Percentiles rank a stretch among this genome's conserved stretches.
Evolutionary conservation across 1,284 basidiomycete genomes (phyloP).

Genomic region (Tylopilus orsonianus): DNA sequence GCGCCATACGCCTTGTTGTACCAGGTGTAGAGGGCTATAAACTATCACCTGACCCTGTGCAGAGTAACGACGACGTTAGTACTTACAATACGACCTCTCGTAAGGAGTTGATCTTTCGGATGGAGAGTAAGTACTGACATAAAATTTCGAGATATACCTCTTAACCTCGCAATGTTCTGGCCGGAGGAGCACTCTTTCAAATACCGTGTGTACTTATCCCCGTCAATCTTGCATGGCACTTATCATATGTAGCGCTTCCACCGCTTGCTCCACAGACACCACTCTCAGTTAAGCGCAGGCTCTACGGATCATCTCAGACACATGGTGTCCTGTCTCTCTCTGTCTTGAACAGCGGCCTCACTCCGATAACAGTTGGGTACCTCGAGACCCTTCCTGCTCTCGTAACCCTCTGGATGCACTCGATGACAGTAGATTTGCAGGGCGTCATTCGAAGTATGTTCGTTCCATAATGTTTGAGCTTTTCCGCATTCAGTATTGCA

Average conservation of each 20-base stretch:
- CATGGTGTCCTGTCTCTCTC: slow-evolving; percentile 70
- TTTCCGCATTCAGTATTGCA: background rate
- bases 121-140: background rate
- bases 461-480: background rate
- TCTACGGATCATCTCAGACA: slow-evolving; percentile 77
- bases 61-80: slow-evolving; percentile 35
- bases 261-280: slow-evolving; percentile 36
- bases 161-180: slow-evolving; percentile 61
- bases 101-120: slow-evolving; percentile 31
- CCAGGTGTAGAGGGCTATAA: slow-evolving; percentile 43
- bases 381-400: slow-evolving; percentile 95
- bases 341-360: slow-evolving; percentile 63
- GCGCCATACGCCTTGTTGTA: slow-evolving; percentile 49
- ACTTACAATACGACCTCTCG: slow-evolving; percentile 51
- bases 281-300: slow-evolving; percentile 68
- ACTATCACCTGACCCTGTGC: slow-evolving; percentile 51
- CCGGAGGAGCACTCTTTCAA: slow-evolving; percentile 49
- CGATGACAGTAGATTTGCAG: slow-evolving; percentile 53
- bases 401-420: slow-evolving; percentile 86
- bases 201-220: slow-evolving; percentile 47
- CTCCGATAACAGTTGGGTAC: slow-evolving; percentile 60
- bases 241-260: slow-evolving; percentile 27
- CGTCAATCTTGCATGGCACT: background rate
- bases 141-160: slow-evolving; percentile 30
- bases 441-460: slow-evolving; percentile 46